Evolutionary conservation across 441 rosid species (phyloP), one percentile per base, ranked within the genome.

Genomic region (Corymbia citriodora): DNA sequence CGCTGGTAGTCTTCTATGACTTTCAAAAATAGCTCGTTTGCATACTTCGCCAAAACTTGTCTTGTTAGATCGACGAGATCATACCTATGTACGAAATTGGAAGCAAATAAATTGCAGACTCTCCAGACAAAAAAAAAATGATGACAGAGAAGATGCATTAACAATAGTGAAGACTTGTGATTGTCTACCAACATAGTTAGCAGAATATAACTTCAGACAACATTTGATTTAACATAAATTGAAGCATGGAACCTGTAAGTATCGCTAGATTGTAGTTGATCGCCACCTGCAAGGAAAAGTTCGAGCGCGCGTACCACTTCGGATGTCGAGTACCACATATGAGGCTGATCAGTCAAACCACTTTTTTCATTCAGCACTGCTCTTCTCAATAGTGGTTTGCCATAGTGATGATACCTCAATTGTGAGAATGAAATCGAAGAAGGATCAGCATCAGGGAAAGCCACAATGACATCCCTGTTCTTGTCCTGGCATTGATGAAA

Each of bases 371-470:
- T 90, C 49, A 92, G 89, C 87, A 91, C 55, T 31, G 92, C 90
- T 88, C 92, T 87, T 91, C 95, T 94, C 7, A 93, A 93, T 23
- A 93, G 55, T 70, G 93, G 92, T 89, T 92, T 93, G 55, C 91
- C 94, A 68, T 88, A 27, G 52, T 45, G 91, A 55, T 65, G 92
- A 91, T 91, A 88, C 52, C 87, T 93, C 89, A 90, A 88, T 8
- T 83, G 92, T 54, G 52, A 65, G 48, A 57, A 55, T 55, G 89
- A 92, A 88, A 95, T 91, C 40, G 89, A 50, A 89, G 89, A 94
- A 88, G 97, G 98, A 93, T 95, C 94, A 89, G 95, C 95, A 93
- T 96, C 98, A 14, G 98, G 97, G 92, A 96, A 96, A 90, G 97
- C 96, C 88, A 96, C 96, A 59, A 96, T 96, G 55, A 96, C 96